Evolutionary conservation across 352 stramenopile genomes (phyloP).

Genomic region (Albugo candida): DNA sequence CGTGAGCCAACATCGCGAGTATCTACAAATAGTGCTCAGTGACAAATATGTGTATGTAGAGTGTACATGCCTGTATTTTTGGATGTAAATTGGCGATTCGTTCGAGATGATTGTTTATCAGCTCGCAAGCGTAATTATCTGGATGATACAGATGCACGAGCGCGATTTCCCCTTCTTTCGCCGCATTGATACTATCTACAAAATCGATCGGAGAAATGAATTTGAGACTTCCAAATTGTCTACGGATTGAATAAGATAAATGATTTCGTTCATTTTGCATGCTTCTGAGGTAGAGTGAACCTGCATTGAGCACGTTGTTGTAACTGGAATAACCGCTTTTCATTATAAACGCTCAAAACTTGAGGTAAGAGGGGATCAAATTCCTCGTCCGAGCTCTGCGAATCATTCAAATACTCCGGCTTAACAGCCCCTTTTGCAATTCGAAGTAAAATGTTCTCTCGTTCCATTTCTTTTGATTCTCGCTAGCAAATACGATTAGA

Average conservation of each 20-base stretch:
- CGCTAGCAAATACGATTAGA: neutral
- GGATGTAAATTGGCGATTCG: slow-evolving; percentile 27
- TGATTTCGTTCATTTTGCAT: slow-evolving; percentile 28
- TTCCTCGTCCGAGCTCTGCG: slow-evolving; percentile 7
- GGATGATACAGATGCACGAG: slow-evolving; percentile 48
- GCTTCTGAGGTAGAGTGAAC: slow-evolving; percentile 31
- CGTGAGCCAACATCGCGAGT: slow-evolving; percentile 27
- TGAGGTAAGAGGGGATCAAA: slow-evolving; percentile 7
- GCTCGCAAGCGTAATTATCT: slow-evolving; percentile 46
- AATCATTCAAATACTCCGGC: neutral
- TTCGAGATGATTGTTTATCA: slow-evolving; percentile 50
- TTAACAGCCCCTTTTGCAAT: slow-evolving; percentile 33
- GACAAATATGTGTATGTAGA: neutral
- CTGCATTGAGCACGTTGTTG: slow-evolving; percentile 17
- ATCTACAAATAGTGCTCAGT: slow-evolving; percentile 17
- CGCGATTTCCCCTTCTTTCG: slow-evolving; percentile 8
- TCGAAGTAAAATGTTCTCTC: slow-evolving; percentile 27
- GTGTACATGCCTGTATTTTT: slow-evolving; percentile 28
- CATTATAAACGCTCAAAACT: neutral
- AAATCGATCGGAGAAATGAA: slow-evolving; percentile 35
- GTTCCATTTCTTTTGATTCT: slow-evolving; percentile 22
- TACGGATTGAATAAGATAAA: slow-evolving; percentile 7
- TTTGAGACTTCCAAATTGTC: slow-evolving; percentile 29
- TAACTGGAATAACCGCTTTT: slow-evolving; percentile 1
- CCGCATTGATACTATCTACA: slow-evolving; percentile 21